These are phyloP conservation scores for Rhodosporidiobolus sp. DNA, from an alignment of 768 basidiomycete species.

Conservation along the genomic window DNA sequence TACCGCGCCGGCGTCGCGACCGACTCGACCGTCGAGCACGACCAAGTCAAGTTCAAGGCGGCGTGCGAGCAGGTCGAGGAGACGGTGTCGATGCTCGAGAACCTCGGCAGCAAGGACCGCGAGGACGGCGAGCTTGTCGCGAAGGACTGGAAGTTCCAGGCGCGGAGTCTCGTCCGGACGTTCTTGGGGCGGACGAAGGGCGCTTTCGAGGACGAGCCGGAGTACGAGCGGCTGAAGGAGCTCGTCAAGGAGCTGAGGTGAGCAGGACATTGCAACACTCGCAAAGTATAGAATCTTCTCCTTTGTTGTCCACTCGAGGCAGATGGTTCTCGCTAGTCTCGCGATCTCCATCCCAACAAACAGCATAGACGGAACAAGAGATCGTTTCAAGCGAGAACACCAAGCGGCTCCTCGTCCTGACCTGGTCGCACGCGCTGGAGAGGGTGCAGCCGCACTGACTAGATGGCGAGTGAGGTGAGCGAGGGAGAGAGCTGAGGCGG, in stretches of 20 bases:
- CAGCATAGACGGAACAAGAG: no score
- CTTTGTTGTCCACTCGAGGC: no score
- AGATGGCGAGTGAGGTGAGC: no score
- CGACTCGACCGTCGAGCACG: slow-evolving; percentile 62
- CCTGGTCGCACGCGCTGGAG: no score
- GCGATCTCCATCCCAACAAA: no score
- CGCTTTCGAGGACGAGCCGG: slow-evolving; percentile 78
- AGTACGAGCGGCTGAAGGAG: slow-evolving; percentile 68
- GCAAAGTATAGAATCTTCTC: no score
- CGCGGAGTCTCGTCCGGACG: slow-evolving; percentile 76
- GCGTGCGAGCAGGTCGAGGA: slow-evolving; percentile 78
- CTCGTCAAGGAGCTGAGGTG: slow-evolving; percentile 64
- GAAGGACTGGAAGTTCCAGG: slow-evolving; percentile 75
- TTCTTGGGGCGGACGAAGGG: slow-evolving; percentile 83
- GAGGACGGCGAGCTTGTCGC: slow-evolving; percentile 43
- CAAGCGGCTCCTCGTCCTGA: no score
- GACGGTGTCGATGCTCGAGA: slow-evolving; percentile 73
- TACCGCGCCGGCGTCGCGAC: slow-evolving; percentile 69
- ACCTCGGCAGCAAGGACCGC: slow-evolving; percentile 66
- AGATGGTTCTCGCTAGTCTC: no score
- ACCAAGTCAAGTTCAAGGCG: slow-evolving; percentile 66
- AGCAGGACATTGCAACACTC: no score
- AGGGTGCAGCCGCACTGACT: no score
- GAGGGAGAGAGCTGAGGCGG: no score
- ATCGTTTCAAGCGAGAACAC: no score